phyloP scores from a whole-genome alignment of 129 eudicot species.

The Lactuca sativa region DNA sequence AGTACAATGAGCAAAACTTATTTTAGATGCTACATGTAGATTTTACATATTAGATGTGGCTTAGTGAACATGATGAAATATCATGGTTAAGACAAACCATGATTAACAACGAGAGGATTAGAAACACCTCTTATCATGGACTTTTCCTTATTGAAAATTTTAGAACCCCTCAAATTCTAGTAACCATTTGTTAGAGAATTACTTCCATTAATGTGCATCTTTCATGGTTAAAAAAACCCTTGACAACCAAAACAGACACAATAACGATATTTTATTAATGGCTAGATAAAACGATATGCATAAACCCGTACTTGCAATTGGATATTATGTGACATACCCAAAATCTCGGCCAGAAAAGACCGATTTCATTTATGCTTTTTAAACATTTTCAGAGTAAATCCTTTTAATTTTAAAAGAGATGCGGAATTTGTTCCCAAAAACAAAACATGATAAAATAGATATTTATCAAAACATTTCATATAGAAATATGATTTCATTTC shows the following conservation, averaged over 20 bases:
- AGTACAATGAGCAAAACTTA: neutral
- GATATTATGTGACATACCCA: too few species aligned
- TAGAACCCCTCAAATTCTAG: conserved; percentile 25
- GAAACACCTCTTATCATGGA: conserved; percentile 22
- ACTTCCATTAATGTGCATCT: conserved; percentile 37
- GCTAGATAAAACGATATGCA: too few species aligned
- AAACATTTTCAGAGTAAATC: too few species aligned
- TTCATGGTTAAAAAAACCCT: neutral
- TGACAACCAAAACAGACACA: conserved; percentile 6
- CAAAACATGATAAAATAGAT: too few species aligned
- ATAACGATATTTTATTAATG: neutral
- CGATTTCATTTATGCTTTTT: too few species aligned
- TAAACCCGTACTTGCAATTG: too few species aligned
- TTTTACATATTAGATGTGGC: neutral
- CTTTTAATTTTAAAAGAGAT: too few species aligned
- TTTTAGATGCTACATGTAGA: neutral
- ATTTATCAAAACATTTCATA: too few species aligned
- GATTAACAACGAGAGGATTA: conserved; percentile 47
- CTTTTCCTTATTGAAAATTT: conserved; percentile 21
- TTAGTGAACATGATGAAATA: neutral
- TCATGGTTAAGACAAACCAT: conserved; percentile 36
- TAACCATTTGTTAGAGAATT: conserved; percentile 22
- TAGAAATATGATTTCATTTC: too few species aligned
- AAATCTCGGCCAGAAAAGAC: too few species aligned
- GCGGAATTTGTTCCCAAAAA: too few species aligned